Percentiles rank a stretch among this genome's conserved stretches.
These are phyloP conservation scores for Luvunga scandens DNA, from an alignment of 345 rosid species.

Conservation along the genomic window DNA sequence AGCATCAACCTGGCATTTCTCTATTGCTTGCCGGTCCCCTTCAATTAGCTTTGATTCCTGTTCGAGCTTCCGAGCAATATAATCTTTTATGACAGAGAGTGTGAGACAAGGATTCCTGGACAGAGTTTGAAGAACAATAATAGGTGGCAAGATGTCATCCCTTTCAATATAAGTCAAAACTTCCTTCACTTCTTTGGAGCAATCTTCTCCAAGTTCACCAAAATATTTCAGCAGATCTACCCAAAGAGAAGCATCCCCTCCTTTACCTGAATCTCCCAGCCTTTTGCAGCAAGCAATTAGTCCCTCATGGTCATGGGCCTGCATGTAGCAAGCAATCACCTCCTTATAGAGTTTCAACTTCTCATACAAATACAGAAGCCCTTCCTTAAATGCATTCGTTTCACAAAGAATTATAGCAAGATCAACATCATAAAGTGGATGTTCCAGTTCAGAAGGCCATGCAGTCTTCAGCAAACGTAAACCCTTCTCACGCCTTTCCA, in stretches of 20 bases:
- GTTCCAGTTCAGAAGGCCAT: conserved; percentile 85
- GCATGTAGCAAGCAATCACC: conserved; percentile 98
- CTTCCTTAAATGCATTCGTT: conserved; percentile 86
- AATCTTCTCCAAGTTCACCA: conserved; percentile 98
- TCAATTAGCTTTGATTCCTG: conserved; percentile 92
- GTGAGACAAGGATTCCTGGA: conserved; percentile 95
- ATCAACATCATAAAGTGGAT: conserved; percentile 93
- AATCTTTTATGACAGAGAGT: conserved; percentile 93
- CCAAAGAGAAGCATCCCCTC: conserved; percentile 97
- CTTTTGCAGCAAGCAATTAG: conserved; percentile 93
- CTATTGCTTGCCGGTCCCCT: conserved; percentile 87
- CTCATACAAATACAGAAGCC: conserved; percentile 85
- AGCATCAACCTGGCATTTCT: conserved; percentile 81
- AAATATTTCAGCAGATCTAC: conserved; percentile 96
- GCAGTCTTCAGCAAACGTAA: conserved; percentile 65
- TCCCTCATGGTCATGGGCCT: conserved; percentile 92
- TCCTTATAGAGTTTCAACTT: conserved; percentile 96
- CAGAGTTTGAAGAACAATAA: conserved; percentile 88
- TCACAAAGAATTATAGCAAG: conserved; percentile 96
- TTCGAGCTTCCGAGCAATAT: conserved; percentile 92
- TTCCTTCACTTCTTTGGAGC: conserved; percentile 95
- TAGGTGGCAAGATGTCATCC: conserved; percentile 95
- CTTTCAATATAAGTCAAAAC: conserved; percentile 84
- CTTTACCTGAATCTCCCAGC: conserved; percentile 87
- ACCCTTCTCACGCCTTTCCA: conserved; percentile 74